These are phyloP conservation scores for Scopulariopsis brevicaulis DNA, from an alignment of 2,329 filamentous ascomycete species.

Conservation along the genomic window DNA sequence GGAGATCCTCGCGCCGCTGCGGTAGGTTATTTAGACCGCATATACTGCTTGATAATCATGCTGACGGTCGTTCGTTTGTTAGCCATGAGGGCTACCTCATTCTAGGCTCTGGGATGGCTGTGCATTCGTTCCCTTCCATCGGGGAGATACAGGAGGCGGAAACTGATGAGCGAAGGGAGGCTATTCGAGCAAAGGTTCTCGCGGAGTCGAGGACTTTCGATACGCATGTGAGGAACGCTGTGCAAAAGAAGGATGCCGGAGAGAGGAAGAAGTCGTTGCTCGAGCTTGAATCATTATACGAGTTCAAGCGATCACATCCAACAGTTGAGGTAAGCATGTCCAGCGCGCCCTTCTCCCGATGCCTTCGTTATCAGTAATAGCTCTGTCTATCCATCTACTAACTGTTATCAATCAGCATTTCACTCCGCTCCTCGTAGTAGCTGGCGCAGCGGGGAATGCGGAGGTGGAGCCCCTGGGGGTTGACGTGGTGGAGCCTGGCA, in stretches of 20 bases:
- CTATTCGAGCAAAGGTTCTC: not conserved
- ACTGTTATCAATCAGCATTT: not conserved
- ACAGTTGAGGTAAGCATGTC: not conserved
- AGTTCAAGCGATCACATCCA: conserved; percentile 1
- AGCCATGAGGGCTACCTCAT: not conserved
- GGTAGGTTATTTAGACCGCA: not conserved
- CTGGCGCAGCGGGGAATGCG: not conserved
- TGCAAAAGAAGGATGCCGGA: not conserved
- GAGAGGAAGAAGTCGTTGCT: not conserved
- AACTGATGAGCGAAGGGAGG: not conserved
- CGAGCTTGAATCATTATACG: not conserved
- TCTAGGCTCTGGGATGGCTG: not conserved
- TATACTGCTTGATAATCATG: not conserved
- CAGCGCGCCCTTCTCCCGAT: not conserved
- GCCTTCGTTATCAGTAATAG: too few relatives aligned
- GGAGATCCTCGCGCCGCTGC: not conserved
- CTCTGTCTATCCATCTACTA: not conserved
- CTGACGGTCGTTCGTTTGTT: not conserved
- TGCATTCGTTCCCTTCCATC: not conserved
- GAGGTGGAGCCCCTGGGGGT: not conserved
- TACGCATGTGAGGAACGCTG: not conserved
- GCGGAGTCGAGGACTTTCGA: conserved; percentile 1
- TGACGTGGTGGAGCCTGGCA: not conserved
- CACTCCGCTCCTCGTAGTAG: not conserved
- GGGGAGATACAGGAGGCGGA: not conserved